Base-by-base conservation (phyloP, 2,329 filamentous ascomycete genomes). In the Aspergillus sp. region DNA sequence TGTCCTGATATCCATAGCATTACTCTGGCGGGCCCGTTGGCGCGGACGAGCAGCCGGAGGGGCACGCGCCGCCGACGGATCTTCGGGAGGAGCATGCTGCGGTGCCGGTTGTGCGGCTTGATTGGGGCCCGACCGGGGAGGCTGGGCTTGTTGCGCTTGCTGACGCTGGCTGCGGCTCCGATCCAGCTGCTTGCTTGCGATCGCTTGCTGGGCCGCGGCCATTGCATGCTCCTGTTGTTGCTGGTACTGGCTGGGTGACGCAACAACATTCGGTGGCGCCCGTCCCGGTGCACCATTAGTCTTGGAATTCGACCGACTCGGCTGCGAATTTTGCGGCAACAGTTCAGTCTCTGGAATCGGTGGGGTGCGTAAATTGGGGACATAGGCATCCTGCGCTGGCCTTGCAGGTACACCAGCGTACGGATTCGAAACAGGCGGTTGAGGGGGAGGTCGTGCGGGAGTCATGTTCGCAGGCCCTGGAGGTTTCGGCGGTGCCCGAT, bases 211-310 rank as follows among this genome's bases (percentile, higher is more conserved):
- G 3, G 83, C 81, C 44, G 82, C 77, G 5, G 77, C 75, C 71
- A 89, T 77, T 24, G 84, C 82, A 51, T 88, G 82, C 51, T 93
- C 82, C 54, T 93, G 86, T 54, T 94, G 85, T 49, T 91, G 63
- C 39, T 67, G 64, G 39, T 67, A 67, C 34, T 64, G 63, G n/a
- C 47, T 52, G 3, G 66, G 60, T 26, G 58, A 60, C 15, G 56
- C 52, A 29, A 64, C 52, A 3, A 46, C 46, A n/a, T n/a, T n/a
- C 8, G 54, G 47, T 8, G 62, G 59, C n/a, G 60, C 58, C 32
- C 65, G 61, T n/a, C 66, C 61, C n/a, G 61, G 66, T 20, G 62
- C 58, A 35, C 69, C 75, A 43, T 76, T 77, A 24, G 59, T 68
- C 34, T 72, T 72, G 4, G 80, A 82, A 50, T 80, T 82, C 15